Evolutionary conservation across 352 stramenopile genomes (phyloP), one percentile per base, ranked within the genome.

Genomic region (Phytopythium mirpurense): DNA sequence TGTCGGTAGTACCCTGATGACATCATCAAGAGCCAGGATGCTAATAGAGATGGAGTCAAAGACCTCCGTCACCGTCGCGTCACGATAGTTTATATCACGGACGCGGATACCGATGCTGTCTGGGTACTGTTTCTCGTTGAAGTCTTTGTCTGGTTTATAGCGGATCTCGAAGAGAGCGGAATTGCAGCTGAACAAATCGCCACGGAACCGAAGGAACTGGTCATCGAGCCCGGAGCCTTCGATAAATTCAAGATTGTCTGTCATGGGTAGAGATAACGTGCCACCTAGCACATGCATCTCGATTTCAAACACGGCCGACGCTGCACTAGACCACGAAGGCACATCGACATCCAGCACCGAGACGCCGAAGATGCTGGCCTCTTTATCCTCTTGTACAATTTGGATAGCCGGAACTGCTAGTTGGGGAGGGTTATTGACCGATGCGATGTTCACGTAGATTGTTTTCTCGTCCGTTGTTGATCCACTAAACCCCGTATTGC

Each of bases 141-240:
- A 94, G 23, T 94, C 65, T 45, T 65, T 67, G 43, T 93, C 72
- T 4, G 84, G 79, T 38, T 51, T 59, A 55, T 94, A 94, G 19
- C 63, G 70, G 34, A 94, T 69, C 45, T 90, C 71, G n/a, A 89
- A 87, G 0, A 94, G 50, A 23, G 84, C 84, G 1, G 56, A 38
- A 52, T 91, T 93, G 18, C 92, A 65, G 23, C 74, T 59, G 11
- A 68, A 54, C 29, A 94, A 40, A 23, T 65, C 45, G 15, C 84
- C 82, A 16, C 60, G 57, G 41, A 93, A 87, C 0, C 65, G 69
- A 36, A 87, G 54, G 9, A 88, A 62, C 43, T 83, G 72, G 34
- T 94, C 78, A 0, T 34, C 29, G 4, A 53, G 9, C 5, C 74
- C 72, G 52, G 83, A 65, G 31, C 82, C 82, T 65, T 89, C 74